A percentile compares a stretch with the other conserved stretches of the same genome.
phyloP scores from a whole-genome alignment of 164 flowering plant genomes.

The Paratinospora sagittata region DNA sequence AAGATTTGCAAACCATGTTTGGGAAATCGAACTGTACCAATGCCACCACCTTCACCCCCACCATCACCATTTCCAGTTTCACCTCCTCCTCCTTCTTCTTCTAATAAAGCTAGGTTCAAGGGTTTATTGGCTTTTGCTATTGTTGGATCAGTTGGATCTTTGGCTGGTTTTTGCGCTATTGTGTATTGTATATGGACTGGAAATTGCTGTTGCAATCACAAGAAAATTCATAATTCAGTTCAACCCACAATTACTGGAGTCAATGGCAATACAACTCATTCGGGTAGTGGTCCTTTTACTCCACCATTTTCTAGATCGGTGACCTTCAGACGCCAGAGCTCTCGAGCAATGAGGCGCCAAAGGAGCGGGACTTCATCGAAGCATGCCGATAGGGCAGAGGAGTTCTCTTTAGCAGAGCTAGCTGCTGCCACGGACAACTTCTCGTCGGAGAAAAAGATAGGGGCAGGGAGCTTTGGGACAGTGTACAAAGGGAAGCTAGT shows the following conservation, averaged over 20 bases:
- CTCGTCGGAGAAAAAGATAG: constrained; percentile 65
- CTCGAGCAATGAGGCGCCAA: constrained; percentile 70
- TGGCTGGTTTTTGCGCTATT: constrained; percentile 52
- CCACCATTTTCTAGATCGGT: constrained; percentile 51
- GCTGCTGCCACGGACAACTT: constrained; percentile 60
- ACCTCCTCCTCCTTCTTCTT: neutral
- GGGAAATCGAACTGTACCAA: neutral
- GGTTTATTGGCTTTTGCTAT: constrained; percentile 58
- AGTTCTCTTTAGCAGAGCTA: constrained; percentile 59
- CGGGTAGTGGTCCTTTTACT: constrained; percentile 24
- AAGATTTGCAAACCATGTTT: constrained; percentile 47
- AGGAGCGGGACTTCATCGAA: constrained; percentile 93
- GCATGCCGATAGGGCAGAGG: constrained; percentile 72
- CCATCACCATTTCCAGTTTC: constrained; percentile 3
- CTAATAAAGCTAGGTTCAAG: constrained; percentile 18
- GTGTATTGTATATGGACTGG: constrained; percentile 78
- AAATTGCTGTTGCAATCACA: constrained; percentile 55
- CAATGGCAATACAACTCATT: constrained; percentile 27
- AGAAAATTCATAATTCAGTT: constrained; percentile 86
- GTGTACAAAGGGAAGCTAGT: constrained; percentile 58
- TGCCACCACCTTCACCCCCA: constrained; percentile 6
- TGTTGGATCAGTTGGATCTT: constrained; percentile 67
- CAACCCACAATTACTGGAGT: constrained; percentile 68
- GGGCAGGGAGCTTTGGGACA: constrained; percentile 83
- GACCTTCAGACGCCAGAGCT: constrained; percentile 67